Evolutionary conservation across 176 grass and related monocot genomes (phyloP), one percentile per base, ranked within the genome.

Genomic region (Cenchrus purpureus): DNA sequence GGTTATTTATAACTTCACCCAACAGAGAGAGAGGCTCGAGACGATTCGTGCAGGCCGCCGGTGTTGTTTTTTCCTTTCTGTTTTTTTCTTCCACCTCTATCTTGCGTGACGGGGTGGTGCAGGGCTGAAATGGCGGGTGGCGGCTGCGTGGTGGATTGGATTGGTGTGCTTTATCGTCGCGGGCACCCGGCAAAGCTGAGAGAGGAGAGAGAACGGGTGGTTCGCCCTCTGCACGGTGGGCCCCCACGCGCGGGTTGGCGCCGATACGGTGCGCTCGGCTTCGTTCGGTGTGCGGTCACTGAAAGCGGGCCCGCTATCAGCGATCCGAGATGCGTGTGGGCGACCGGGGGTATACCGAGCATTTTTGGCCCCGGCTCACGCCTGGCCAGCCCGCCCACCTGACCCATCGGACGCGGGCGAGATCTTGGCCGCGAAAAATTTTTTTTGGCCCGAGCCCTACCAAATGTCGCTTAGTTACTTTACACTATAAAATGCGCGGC

Each of bases 11-110:
- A 45, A 12, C 32, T 81, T 81, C 51, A 37, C 40, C 51, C 37
- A 40, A 40, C 37, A 40, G 34, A 6, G 51, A 14, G 37, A 25
- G 12, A 71, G 79, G n/a, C 49, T 81, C 79, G 20, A 57, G 79
- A 71, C 37, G 79, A 59, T 71, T 71, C 79, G 66, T 70, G 65
- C 79, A 58, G 79, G 52, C 25, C 50, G 52, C 25, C 50, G 59
- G 59, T 62, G n/a, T 12, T 12, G 28, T 25, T 11, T 1, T 5
- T 15, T 10, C 12, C 3, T 51, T 72, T 28, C n/a, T 6, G 1
- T 45, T 10, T 10, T 10, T 6, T 4, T n/a, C 5, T 8, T 15
- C 13, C 28, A 4, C 29, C 29, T 11, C 45, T 4, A 1, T 46
- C 8, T 50, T 68, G 31, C 32, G 31, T 63, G 76, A 46, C 20